These are phyloP conservation scores for Microsporum canis DNA, from an alignment of 2,329 filamentous ascomycete genomes.

Conservation along the genomic window DNA sequence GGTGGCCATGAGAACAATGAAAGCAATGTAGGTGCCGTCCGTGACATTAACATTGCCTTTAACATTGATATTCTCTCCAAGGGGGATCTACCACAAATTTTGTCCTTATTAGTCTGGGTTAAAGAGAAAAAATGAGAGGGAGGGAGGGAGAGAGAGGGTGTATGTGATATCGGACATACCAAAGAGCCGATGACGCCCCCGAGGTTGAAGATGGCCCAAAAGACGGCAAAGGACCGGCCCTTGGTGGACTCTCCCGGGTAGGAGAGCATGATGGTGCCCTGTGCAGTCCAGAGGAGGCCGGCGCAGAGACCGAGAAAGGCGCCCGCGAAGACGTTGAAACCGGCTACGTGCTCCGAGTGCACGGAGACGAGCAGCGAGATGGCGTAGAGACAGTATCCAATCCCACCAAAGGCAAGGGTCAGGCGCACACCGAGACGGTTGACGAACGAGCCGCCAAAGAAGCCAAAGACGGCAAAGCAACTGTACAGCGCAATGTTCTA, in stretches of 20 bases:
- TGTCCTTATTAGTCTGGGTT: background rate
- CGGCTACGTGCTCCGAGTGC: conserved; percentile 35
- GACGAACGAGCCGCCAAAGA: conserved; percentile 46
- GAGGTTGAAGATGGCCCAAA: conserved; percentile 92
- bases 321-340: conserved; percentile 41
- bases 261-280: conserved; percentile 54
- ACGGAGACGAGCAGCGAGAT: conserved; percentile 42
- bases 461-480: conserved; percentile 56
- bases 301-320: conserved; percentile 41
- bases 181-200: conserved; percentile 76
- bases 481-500: conserved; percentile 60
- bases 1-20: conserved; percentile 68
- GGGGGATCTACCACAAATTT: conserved; percentile 26
- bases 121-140: background rate
- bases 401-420: conserved; percentile 36
- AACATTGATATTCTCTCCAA: conserved; percentile 37
- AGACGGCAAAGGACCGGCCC: conserved; percentile 78
- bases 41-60: conserved; percentile 29
- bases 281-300: conserved; percentile 41
- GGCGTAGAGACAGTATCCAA: conserved; percentile 40
- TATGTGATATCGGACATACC: conserved; percentile 32
- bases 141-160: background rate
- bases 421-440: conserved; percentile 36
- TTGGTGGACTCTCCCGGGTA: conserved; percentile 74
- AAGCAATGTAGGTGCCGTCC: conserved; percentile 78